These are phyloP conservation scores for Cladorrhinum samala DNA, from an alignment of 495 filamentous ascomycete species.

Conservation along the genomic window DNA sequence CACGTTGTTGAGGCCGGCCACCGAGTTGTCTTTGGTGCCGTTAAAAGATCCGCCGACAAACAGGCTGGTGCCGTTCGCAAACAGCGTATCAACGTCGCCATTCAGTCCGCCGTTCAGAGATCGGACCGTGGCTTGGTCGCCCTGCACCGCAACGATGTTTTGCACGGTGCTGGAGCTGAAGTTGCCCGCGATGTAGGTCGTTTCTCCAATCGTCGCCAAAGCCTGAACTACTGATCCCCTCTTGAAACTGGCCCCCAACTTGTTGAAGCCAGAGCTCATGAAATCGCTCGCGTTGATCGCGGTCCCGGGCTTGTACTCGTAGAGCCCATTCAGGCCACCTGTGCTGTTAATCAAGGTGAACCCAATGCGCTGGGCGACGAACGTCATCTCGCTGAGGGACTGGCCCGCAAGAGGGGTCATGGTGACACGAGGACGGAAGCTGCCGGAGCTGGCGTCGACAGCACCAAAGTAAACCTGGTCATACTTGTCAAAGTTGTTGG, in stretches of 20 bases:
- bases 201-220: constrained; percentile 51
- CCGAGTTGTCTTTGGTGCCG: constrained; percentile 57
- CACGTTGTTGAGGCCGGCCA: constrained; percentile 59
- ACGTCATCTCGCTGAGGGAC: constrained; percentile 52
- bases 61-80: constrained; percentile 54
- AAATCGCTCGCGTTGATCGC: constrained; percentile 56
- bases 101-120: constrained; percentile 73
- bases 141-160: constrained; percentile 72
- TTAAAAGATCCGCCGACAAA: constrained; percentile 88
- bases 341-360: constrained; percentile 67
- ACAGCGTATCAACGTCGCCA: constrained; percentile 65
- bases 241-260: constrained; percentile 62
- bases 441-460: constrained; percentile 66
- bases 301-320: constrained; percentile 72
- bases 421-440: constrained; percentile 77
- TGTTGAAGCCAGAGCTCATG: constrained; percentile 63
- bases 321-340: constrained; percentile 79
- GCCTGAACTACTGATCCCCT: constrained; percentile 58
- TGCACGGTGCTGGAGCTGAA: constrained; percentile 60
- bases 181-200: constrained; percentile 76
- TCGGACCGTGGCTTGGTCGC: constrained; percentile 51
- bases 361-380: constrained; percentile 80
- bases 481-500: constrained; percentile 90
- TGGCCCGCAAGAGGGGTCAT: constrained; percentile 64
- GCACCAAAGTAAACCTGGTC: constrained; percentile 81